Evolutionary conservation across 768 basidiomycete genomes (phyloP).

Genomic region (Amylocystis lapponica): DNA sequence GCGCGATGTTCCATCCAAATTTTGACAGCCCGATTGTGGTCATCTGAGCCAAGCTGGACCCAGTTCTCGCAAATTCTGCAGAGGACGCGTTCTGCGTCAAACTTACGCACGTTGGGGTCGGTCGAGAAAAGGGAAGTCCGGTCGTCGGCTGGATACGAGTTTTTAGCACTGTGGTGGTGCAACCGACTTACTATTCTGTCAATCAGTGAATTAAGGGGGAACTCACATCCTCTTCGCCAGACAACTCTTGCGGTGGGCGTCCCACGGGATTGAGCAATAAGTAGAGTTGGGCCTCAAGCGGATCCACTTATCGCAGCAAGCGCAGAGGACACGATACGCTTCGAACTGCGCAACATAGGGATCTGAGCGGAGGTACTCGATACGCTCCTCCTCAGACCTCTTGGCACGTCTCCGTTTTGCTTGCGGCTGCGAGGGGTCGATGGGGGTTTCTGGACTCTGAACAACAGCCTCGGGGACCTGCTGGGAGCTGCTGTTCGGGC

Average conservation of each 20-base stretch:
- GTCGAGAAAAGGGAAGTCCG: constrained; percentile 52
- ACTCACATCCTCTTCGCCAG: constrained; percentile 71
- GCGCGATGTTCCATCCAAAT: constrained; percentile 61
- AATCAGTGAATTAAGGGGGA: background rate
- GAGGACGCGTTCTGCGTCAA: constrained; percentile 65
- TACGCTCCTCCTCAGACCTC: constrained; percentile 72
- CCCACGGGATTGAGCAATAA: constrained; percentile 86
- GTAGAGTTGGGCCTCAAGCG: constrained; percentile 81
- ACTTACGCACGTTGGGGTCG: constrained; percentile 69
- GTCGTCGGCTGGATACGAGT: constrained; percentile 49
- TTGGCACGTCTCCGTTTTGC: constrained; percentile 66
- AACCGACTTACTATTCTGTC: constrained; percentile 1
- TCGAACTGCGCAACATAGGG: constrained; percentile 79
- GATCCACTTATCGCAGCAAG: constrained; percentile 82
- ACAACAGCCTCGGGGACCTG: constrained; percentile 1
- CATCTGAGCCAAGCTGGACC: constrained; percentile 56
- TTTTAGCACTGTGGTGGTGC: constrained; percentile 12
- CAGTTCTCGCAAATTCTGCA: constrained; percentile 66
- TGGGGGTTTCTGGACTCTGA: background rate
- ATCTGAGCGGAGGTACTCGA: constrained; percentile 60
- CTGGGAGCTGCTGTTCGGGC: constrained; percentile 16
- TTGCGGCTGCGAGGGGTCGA: constrained; percentile 16
- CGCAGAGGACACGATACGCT: constrained; percentile 74
- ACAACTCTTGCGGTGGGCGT: constrained; percentile 80
- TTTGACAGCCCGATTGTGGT: constrained; percentile 56